Conservation (phyloP, 225 moss, liverwort and hornwort genomes). For the Antitrichia curtipendula region DNA sequence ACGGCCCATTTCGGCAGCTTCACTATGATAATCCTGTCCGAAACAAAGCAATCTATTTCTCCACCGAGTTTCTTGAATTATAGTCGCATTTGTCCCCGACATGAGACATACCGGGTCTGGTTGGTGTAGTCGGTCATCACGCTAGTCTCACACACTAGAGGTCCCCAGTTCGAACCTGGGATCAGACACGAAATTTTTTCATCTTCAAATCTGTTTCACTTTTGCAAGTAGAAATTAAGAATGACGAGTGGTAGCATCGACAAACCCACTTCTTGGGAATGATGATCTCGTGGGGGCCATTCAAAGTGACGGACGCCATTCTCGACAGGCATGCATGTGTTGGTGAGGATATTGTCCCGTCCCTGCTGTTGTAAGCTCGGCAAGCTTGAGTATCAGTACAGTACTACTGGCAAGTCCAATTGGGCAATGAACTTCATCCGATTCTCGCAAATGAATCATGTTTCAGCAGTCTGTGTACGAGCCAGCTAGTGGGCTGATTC, state of each 20-base stretch:
- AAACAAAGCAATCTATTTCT: rapidly evolving
- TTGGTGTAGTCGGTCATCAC: background rate
- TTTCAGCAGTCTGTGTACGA: background rate
- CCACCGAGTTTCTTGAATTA: rapidly evolving
- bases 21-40: no score
- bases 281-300: no score
- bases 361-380: background rate
- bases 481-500: background rate
- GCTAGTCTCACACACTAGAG: background rate
- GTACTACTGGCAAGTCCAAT: background rate
- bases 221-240: background rate
- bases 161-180: background rate
- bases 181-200: rapidly evolving
- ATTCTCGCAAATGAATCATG: background rate
- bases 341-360: slow-evolving; percentile 17
- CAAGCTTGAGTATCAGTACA: background rate
- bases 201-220: no score
- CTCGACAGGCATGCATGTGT: slow-evolving; percentile 35
- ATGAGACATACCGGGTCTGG: rapidly evolving
- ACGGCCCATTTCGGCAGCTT: no score
- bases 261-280: no score
- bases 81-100: rapidly evolving
- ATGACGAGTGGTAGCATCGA: no score
- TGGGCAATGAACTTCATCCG: background rate
- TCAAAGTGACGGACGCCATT: slow-evolving; percentile 7